These are phyloP conservation scores for Brassica hybrid DNA, from an alignment of 441 rosid species.

Conservation along the genomic window DNA sequence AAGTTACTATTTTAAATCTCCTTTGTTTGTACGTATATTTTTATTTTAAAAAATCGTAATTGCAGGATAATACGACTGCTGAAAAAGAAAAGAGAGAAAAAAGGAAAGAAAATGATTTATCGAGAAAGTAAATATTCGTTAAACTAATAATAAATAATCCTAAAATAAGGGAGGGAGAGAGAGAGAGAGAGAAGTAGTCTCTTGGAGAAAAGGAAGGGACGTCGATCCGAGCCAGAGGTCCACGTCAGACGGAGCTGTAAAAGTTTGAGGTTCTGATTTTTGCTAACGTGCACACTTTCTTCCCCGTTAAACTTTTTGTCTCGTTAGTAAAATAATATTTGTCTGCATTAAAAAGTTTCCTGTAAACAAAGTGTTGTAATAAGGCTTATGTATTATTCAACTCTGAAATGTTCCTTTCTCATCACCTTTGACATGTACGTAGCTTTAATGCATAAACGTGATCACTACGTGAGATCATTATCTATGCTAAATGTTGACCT, in stretches of 20 bases:
- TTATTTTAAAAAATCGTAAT: conserved; percentile 3
- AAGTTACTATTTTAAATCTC: conserved; percentile 6
- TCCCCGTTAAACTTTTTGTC: background rate
- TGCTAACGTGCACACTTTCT: conserved; percentile 22
- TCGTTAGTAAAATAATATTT: background rate
- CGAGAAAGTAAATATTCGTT: conserved; percentile 4
- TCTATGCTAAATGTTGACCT: conserved; percentile 12
- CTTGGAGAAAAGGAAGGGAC: conserved; percentile 42
- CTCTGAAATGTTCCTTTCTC: conserved; percentile 1
- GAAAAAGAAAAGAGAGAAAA: background rate
- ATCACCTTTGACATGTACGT: background rate
- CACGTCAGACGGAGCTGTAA: conserved; percentile 44
- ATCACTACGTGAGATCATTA: conserved; percentile 4
- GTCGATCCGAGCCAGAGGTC: conserved; percentile 41
- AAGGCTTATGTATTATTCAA: background rate
- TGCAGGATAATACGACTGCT: conserved; percentile 14
- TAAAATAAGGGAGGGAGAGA: background rate
- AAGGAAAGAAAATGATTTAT: background rate
- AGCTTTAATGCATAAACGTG: conserved; percentile 27
- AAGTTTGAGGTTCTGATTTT: conserved; percentile 32
- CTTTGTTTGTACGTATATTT: conserved; percentile 13
- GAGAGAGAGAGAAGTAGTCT: conserved; percentile 19
- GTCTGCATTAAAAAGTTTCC: background rate
- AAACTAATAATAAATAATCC: background rate
- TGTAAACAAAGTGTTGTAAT: background rate